Evolutionary conservation across 2,329 filamentous ascomycete genomes (phyloP).

Genomic region (Chrysoporthe puriensis): DNA sequence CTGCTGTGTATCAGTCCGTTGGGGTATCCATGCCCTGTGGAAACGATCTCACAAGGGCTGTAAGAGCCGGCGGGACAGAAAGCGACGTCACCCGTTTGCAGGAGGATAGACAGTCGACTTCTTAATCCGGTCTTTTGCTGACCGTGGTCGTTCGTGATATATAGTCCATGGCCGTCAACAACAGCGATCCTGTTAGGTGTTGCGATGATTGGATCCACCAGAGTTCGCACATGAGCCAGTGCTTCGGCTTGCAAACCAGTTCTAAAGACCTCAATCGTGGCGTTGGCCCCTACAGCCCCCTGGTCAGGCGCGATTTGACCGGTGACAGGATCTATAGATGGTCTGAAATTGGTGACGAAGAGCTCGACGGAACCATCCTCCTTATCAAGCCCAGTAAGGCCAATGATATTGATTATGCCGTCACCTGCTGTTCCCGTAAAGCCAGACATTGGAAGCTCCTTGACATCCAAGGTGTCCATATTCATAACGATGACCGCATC

Average conservation of each 20-base stretch:
- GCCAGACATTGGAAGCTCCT: conserved; percentile 33
- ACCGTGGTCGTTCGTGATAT: conserved; percentile 19
- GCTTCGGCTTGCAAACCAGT: neutral
- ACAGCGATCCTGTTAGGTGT: conserved; percentile 19
- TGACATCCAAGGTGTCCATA: conserved; percentile 37
- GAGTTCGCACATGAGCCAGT: conserved; percentile 10
- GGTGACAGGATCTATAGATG: conserved; percentile 32
- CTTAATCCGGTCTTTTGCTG: conserved; percentile 10
- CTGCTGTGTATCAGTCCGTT: conserved; percentile 16
- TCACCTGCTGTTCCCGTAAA: conserved; percentile 39
- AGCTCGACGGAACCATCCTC: conserved; percentile 30
- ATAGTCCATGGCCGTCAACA: conserved; percentile 4
- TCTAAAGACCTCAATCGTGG: conserved; percentile 19
- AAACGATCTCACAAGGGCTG: conserved; percentile 10
- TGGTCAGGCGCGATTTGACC: conserved; percentile 11
- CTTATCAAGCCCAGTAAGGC: conserved; percentile 38
- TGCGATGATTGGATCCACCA: conserved; percentile 9
- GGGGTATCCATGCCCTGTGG: conserved; percentile 14
- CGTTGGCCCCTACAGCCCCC: conserved; percentile 9
- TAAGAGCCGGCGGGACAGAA: conserved; percentile 3
- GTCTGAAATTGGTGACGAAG: conserved; percentile 34
- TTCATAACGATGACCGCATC: conserved; percentile 40
- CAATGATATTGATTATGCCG: conserved; percentile 36
- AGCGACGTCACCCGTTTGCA: conserved; percentile 14
- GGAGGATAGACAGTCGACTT: neutral